phyloP scores from a whole-genome alignment of 257 asterid genomes.

The Agastache rugosa region DNA sequence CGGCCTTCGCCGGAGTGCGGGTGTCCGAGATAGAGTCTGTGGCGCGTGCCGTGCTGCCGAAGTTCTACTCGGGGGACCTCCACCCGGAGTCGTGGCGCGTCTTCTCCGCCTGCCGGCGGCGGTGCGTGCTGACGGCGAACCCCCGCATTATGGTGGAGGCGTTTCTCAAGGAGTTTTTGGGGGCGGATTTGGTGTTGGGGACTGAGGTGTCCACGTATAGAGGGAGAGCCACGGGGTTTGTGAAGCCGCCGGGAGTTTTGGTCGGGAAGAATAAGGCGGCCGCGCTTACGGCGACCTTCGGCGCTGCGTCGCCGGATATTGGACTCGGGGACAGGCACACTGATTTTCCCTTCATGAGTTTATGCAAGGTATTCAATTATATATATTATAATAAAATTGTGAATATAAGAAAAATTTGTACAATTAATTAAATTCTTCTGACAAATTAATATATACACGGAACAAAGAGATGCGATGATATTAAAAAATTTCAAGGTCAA shows the following conservation, averaged over 20 bases:
- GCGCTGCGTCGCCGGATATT: slow-evolving; percentile 40
- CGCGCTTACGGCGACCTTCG: slow-evolving; percentile 47
- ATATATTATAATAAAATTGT: no score
- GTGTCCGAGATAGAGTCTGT: slow-evolving; percentile 61
- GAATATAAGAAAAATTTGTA: no score
- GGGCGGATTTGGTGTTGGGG: slow-evolving; percentile 72
- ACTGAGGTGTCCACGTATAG: slow-evolving; percentile 56
- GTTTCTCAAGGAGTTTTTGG: slow-evolving; percentile 61
- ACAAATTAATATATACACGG: no score
- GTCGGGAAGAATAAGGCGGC: slow-evolving; percentile 62
- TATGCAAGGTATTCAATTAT: slow-evolving; percentile 62
- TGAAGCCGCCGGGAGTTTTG: slow-evolving; percentile 54
- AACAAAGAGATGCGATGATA: no score
- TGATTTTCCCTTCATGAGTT: slow-evolving; percentile 69
- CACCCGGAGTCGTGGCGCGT: slow-evolving; percentile 82
- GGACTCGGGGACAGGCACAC: slow-evolving; percentile 72
- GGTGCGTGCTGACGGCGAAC: slow-evolving; percentile 69
- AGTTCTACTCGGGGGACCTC: slow-evolving; percentile 60
- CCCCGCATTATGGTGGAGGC: slow-evolving; percentile 81
- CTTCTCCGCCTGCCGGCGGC: slow-evolving; percentile 66
- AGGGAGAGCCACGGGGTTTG: slow-evolving; percentile 74
- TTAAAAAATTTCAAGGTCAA: no score
- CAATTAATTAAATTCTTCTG: no score
- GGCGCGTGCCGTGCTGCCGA: slow-evolving; percentile 76
- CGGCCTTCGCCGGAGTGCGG: slow-evolving; percentile 61